These are phyloP conservation scores for Aspergillus persii DNA, from an alignment of 2,329 filamentous ascomycete genomes.

Conservation along the genomic window DNA sequence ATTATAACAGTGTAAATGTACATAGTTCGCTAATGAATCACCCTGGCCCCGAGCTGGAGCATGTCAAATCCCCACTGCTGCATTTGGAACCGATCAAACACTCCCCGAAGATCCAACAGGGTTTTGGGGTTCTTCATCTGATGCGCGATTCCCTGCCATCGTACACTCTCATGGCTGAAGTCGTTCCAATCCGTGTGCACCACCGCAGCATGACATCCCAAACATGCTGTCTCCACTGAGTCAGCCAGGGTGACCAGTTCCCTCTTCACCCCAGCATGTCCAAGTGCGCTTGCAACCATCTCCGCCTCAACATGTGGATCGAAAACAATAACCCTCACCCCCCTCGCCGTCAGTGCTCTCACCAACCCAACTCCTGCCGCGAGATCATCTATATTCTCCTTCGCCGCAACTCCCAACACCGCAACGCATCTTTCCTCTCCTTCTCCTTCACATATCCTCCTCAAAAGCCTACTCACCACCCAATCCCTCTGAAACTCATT, in stretches of 20 bases:
- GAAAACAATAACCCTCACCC: constrained; percentile 8
- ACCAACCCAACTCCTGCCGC: constrained; percentile 3
- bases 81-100: constrained; percentile 13
- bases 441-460: neutral
- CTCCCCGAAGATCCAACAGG: constrained; percentile 7
- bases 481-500: constrained; percentile 8
- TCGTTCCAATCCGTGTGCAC: constrained; percentile 6
- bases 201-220: constrained; percentile 13
- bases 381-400: neutral
- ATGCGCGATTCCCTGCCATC: constrained; percentile 10
- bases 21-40: neutral
- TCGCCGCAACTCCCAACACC: constrained; percentile 5
- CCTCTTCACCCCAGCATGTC: constrained; percentile 3
- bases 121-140: constrained; percentile 11
- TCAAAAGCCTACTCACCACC: constrained; percentile 2
- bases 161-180: constrained; percentile 3
- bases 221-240: constrained; percentile 10
- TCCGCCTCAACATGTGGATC: constrained; percentile 1
- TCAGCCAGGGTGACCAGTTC: constrained; percentile 3
- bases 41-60: neutral
- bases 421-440: constrained; percentile 6
- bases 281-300: constrained; percentile 1
- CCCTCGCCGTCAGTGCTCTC: constrained; percentile 2
- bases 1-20: neutral
- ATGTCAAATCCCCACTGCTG: constrained; percentile 16